Percentiles rank a stretch among this genome's conserved stretches.
Evolutionary conservation across 208 protist genomes (phyloP).

Genomic region (Wallacemonas sp.): DNA sequence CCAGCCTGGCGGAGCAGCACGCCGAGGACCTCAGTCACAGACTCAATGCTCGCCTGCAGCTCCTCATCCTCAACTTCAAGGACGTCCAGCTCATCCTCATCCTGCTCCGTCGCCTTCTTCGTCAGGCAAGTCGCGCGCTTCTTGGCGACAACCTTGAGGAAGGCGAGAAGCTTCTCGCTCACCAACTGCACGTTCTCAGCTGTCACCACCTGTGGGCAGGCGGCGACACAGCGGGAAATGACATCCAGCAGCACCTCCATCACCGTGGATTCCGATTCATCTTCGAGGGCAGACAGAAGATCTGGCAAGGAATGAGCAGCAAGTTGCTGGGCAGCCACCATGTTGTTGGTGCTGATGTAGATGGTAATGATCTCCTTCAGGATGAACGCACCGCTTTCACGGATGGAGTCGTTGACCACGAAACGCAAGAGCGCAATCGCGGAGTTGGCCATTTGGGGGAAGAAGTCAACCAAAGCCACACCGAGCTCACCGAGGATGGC

Average conservation of each 20-base stretch:
- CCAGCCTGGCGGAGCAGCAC: constrained; percentile 64
- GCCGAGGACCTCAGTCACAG: constrained; percentile 62
- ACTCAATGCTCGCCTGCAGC: constrained; percentile 58
- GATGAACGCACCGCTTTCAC: constrained; percentile 77
- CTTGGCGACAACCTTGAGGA: constrained; percentile 57
- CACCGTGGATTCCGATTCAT: constrained; percentile 63
- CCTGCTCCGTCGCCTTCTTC: constrained; percentile 64
- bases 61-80: constrained; percentile 77
- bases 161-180: constrained; percentile 67
- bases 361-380: constrained; percentile 60
- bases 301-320: constrained; percentile 41
- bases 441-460: constrained; percentile 62
- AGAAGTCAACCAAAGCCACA: constrained; percentile 48
- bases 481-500: constrained; percentile 71
- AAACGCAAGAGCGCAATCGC: constrained; percentile 67
- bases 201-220: constrained; percentile 56
- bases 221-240: constrained; percentile 63
- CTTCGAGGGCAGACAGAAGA: constrained; percentile 59
- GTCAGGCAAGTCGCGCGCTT: constrained; percentile 45
- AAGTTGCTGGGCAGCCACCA: constrained; percentile 46
- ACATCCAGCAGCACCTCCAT: constrained; percentile 66
- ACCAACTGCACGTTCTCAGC: constrained; percentile 48
- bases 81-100: constrained; percentile 86
- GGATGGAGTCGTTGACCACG: constrained; percentile 56
- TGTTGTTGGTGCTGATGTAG: constrained; percentile 35